Evolutionary conservation across 345 rosid genomes (phyloP), one percentile per base, ranked within the genome.

Genomic region (Hibiscus trionum): DNA sequence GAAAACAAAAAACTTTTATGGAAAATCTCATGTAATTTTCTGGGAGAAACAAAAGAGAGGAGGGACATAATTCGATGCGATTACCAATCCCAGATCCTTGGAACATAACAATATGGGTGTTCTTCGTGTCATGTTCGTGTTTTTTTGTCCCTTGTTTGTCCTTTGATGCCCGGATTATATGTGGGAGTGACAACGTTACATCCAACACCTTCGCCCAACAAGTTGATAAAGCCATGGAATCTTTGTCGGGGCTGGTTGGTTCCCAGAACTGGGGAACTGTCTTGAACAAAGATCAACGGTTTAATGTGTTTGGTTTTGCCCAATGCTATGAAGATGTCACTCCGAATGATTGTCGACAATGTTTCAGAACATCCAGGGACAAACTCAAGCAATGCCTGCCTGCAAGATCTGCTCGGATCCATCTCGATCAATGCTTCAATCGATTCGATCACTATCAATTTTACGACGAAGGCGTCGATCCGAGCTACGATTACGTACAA

Each of bases 381-480:
- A 75, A 61, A 49, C 81, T 89, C 17, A 86, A 85, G 1, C 69
- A 80, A 17, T 89, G 93, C 82, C 80, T 82, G 56, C 84, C 88
- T 33, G 75, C 88, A 44, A 35, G 21, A 56, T 58, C 88, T 3
- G 89, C 80, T 3, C 77, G 82, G 15, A 67, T 89, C 77, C 85
- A 58, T 50, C 81, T 89, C 35, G 93, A 89, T 59, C 88, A 88
- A 3, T 88, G 91, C 81, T 86, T 84, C 78, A 70, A 82, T 4
- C 84, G 91, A 17, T 84, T 82, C 17, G 93, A 88, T 61, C 70
- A 65, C 59, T 83, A 86, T 74, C 60, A 72, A 44, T 88, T 88
- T 82, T 88, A 78, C 63, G 24, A 72, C 0, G 88, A 88, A 55
- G 64, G 79, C n/a, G 67, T 79, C 1, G 82, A 86, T 21, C 14